These are phyloP conservation scores for Lasiosphaeria miniovina DNA, from an alignment of 495 filamentous ascomycete genomes.

Conservation along the genomic window DNA sequence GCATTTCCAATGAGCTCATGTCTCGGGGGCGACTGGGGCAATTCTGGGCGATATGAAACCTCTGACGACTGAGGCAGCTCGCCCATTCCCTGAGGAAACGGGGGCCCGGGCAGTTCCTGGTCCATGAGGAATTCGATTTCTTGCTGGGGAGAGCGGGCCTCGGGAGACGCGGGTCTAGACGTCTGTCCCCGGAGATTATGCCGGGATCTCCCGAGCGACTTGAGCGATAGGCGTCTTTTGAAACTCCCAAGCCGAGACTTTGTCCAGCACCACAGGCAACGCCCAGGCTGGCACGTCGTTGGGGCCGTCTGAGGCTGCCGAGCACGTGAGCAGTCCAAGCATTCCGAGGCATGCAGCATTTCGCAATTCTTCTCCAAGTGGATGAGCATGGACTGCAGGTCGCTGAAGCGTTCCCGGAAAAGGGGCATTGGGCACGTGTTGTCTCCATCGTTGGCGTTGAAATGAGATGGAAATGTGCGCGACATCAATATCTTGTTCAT, in stretches of 20 bases:
- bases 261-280: not conserved
- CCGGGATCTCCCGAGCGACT: no score
- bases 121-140: no score
- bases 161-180: no score
- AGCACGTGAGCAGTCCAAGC: not conserved
- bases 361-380: conserved; percentile 4
- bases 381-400: conserved; percentile 1
- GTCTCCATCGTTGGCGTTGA: no score
- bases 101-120: no score
- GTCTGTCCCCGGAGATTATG: no score
- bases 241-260: not conserved
- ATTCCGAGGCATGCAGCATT: not conserved
- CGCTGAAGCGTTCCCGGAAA: not conserved
- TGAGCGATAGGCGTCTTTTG: not conserved
- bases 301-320: not conserved
- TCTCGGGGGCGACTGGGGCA: not conserved
- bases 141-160: no score
- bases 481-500: no score
- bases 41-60: not conserved
- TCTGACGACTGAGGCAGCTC: not conserved
- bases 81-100: no score
- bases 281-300: not conserved
- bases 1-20: not conserved
- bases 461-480: no score
- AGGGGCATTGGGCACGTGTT: not conserved